Percentiles rank a stretch among this genome's conserved stretches.
Conservation (phyloP, 2,329 filamentous ascomycete species). For the Cordyceps fumosorosea region DNA sequence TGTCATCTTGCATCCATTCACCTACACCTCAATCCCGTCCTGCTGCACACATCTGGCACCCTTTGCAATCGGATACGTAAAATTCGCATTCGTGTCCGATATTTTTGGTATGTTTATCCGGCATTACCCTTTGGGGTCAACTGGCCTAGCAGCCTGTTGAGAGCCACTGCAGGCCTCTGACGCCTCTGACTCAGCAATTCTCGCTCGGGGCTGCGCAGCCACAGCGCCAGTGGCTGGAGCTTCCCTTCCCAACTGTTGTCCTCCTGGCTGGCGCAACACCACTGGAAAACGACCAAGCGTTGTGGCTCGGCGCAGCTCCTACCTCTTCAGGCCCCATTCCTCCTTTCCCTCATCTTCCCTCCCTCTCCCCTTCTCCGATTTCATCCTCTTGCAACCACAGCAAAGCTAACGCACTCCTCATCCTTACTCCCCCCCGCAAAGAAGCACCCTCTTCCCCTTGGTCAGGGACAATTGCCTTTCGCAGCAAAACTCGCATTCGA, state of each 20-base stretch:
- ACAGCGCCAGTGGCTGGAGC: background rate
- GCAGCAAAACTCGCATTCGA: conserved; percentile 37
- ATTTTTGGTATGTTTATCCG: background rate
- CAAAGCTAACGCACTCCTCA: conserved; percentile 10
- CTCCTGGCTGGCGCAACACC: background rate
- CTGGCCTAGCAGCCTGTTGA: background rate
- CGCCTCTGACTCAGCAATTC: background rate
- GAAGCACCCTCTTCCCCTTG: conserved; percentile 91
- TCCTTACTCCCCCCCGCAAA: conserved; percentile 47
- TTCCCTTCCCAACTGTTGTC: background rate
- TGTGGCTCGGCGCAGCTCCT: background rate
- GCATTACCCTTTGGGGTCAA: background rate
- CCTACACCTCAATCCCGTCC: background rate
- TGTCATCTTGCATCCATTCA: background rate
- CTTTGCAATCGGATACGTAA: background rate
- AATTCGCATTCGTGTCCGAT: background rate
- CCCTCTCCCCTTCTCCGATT: background rate
- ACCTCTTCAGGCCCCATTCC: background rate
- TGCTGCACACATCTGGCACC: background rate
- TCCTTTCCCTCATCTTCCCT: background rate
- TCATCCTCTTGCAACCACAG: background rate
- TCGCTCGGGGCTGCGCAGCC: background rate
- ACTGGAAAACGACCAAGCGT: background rate
- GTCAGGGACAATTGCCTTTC: conserved; percentile 75
- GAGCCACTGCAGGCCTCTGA: background rate